Conservation (phyloP, 768 basidiomycete genomes). For the Hericium rajendrae region DNA sequence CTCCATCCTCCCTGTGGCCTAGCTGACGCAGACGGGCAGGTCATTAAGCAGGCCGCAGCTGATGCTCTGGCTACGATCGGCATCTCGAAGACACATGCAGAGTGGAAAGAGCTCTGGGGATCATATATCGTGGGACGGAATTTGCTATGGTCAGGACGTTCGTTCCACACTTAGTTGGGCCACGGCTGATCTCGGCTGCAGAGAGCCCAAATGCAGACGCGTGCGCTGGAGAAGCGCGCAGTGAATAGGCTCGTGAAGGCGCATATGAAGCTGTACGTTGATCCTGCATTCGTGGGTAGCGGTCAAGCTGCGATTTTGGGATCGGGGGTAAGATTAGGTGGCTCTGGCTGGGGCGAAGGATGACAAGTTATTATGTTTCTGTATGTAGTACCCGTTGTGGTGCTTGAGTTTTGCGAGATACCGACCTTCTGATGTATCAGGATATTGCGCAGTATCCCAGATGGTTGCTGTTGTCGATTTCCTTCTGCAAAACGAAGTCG, state of each 20-base stretch:
- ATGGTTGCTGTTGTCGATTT: too few relatives aligned
- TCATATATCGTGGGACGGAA: slow-evolving; percentile 14
- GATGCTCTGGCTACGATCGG: slow-evolving; percentile 14
- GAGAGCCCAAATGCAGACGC: slow-evolving; percentile 12
- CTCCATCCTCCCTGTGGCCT: background rate
- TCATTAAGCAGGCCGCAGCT: slow-evolving; percentile 31
- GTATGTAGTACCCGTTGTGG: too few relatives aligned
- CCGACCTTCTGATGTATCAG: too few relatives aligned
- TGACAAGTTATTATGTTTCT: too few relatives aligned
- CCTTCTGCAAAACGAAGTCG: too few relatives aligned
- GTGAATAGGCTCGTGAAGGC: slow-evolving; percentile 9
- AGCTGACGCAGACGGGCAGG: slow-evolving; percentile 16
- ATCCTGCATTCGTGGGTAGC: background rate
- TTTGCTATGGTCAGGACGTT: slow-evolving; percentile 15
- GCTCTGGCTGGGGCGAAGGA: too few relatives aligned
- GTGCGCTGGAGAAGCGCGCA: slow-evolving; percentile 9
- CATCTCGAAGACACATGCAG: slow-evolving; percentile 12
- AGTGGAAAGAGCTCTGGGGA: slow-evolving; percentile 17
- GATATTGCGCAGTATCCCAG: too few relatives aligned
- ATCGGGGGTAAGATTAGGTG: too few relatives aligned
- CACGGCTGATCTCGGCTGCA: background rate
- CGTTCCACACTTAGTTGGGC: background rate
- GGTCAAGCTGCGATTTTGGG: too few relatives aligned
- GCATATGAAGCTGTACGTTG: slow-evolving; percentile 14
- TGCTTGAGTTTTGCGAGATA: too few relatives aligned